Conservation (phyloP, 2,329 filamentous ascomycete species). For the Sphaerulina populicola region DNA sequence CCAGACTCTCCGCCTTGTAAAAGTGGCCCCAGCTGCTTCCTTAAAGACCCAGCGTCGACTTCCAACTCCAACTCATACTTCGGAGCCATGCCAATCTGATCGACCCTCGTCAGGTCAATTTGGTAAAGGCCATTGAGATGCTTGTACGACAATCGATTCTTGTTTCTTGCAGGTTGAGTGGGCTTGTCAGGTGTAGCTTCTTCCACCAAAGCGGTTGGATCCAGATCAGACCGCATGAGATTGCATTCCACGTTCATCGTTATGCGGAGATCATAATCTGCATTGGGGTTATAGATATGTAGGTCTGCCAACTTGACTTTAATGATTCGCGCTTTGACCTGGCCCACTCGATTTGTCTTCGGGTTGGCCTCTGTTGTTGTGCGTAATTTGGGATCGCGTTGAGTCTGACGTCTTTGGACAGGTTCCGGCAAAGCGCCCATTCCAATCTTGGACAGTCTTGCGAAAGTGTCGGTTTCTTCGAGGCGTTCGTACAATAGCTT, state of each 20-base stretch:
- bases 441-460: constrained; percentile 57
- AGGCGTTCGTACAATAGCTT: constrained; percentile 73
- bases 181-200: constrained; percentile 41
- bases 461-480: constrained; percentile 75
- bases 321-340: constrained; percentile 70
- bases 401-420: constrained; percentile 40
- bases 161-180: constrained; percentile 42
- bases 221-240: constrained; percentile 46
- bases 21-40: constrained; percentile 57
- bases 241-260: constrained; percentile 92
- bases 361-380: constrained; percentile 58
- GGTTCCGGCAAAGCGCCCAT: constrained; percentile 50
- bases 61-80: constrained; percentile 79
- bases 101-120: constrained; percentile 88
- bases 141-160: constrained; percentile 84
- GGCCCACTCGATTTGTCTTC: constrained; percentile 46
- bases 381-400: constrained; percentile 57
- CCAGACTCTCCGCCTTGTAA: constrained; percentile 47
- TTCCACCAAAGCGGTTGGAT: constrained; percentile 47
- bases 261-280: constrained; percentile 80
- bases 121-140: constrained; percentile 68
- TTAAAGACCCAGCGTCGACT: constrained; percentile 53
- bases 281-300: constrained; percentile 72
- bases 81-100: constrained; percentile 46
- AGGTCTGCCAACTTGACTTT: constrained; percentile 75